Base-by-base conservation (phyloP, 1,139 yeast genomes). In the Geotrichum histeridarum region DNA sequence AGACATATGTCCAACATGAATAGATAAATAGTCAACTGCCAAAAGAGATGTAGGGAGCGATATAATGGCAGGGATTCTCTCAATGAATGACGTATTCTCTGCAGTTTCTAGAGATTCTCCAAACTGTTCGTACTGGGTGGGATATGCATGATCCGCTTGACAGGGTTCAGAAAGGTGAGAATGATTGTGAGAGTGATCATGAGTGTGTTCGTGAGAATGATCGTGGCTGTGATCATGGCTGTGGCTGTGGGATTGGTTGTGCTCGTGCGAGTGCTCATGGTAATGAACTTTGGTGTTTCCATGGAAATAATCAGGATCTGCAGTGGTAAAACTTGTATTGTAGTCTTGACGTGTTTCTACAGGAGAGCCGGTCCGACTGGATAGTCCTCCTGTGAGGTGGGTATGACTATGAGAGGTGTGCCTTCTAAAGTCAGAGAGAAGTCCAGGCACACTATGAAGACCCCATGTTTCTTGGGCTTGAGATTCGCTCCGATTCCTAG, bases 21-120 rank as follows among this genome's bases (percentile, higher is more conserved):
- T 42, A 22, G 60, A 58, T 15, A 60, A 58, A 41, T 57, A 67
- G 58, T 59, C 66, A 38, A 60, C 60, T 1, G 70, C 69, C 43
- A 68, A 57, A 33, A 70, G 52, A 1, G 69, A 66, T 0, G 73
- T 72, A 1, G 75, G 72, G n/a, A 72, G 62, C 5, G 74, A 67
- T 8, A 68, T 59, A 32, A 67, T 61, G 1, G 73, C 67, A 1
- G 74, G 73, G n/a, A 70, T 59, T 12, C 65, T 59, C 33, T 68
- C 69, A 31, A 69, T 61, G 9, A 66, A 48, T n/a, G 59, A 55
- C 27, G 48, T 52, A 9, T 53, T 52, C 39, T 56, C 57, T 8
- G 57, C 48, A 14, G 53, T 41, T 18, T 48, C 46, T 12, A 48
- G 8, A 27, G 54, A 38, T 30, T 43, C 49, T 27, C 43, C 49